Base-by-base conservation (phyloP, 305 asterid species). In the Solanum hybrid region DNA sequence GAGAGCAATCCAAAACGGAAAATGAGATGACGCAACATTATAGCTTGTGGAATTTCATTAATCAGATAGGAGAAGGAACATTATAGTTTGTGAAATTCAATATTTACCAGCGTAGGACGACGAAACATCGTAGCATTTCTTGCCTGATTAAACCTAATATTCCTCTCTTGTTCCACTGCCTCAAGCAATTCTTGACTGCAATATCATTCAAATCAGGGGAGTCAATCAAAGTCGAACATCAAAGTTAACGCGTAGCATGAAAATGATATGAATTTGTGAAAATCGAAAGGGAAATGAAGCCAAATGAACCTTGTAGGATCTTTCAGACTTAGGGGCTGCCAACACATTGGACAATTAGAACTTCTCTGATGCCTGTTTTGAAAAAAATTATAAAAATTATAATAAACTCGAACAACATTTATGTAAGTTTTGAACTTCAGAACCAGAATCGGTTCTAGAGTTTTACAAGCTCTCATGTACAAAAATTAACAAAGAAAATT, bases 281-380 rank as follows among this genome's bases (percentile, higher is more conserved):
- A 78, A 75, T 32, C n/a, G 22, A 41, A 86, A 89, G 41, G 17
- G 51, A 72, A 82, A 87, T n/a, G 88, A 84, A 84, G 75, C 70
- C 86, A 82, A 82, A 90, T 86, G 87, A 78, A 95, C 98, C 98
- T 94, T 6, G 90, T 29, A 82, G 97, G 94, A 93, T 97, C 98
- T 90, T 96, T 95, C 93, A 97, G 92, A 89, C 94, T 93, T 92
- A 97, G 84, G 51, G 91, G 34, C 92, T 93, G 98, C 98, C 98
- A 97, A 90, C 99, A 97, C 99, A 97, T 97, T 89, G 99, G 98
- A 93, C 99, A 97, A 68, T 94, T 94, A 45, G 99, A 96, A 91
- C 99, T 97, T 92, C 99, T 94, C 83, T 97, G 99, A 89, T 97
- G 95, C 99, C 99, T 97, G 92, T 90, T 92, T 87, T 80, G 73